phyloP scores from a whole-genome alignment of 2,329 filamentous ascomycete species.

The Fusarium sp. region DNA sequence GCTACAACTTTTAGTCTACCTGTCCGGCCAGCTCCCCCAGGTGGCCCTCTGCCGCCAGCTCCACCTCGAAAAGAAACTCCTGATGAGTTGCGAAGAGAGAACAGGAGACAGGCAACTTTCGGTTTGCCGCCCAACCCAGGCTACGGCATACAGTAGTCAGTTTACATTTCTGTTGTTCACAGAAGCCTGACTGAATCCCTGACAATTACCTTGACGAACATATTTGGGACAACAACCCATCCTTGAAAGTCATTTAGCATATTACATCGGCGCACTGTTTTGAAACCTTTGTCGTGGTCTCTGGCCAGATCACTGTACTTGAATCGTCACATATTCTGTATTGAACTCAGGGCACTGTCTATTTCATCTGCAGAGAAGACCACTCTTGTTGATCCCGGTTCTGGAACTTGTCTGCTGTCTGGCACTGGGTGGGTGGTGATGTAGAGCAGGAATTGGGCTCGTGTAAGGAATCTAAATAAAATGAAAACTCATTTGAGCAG shows the following conservation, averaged over 20 bases:
- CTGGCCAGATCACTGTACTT: conserved; percentile 39
- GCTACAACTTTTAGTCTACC: conserved; percentile 71
- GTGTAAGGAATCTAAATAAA: conserved; percentile 45
- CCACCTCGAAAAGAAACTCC: conserved; percentile 68
- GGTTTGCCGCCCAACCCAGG: conserved; percentile 59
- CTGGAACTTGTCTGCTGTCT: conserved; percentile 30
- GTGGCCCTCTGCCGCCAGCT: conserved; percentile 70
- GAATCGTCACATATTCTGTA: conserved; percentile 41
- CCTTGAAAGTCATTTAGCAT: conserved; percentile 49
- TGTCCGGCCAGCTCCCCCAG: conserved; percentile 71
- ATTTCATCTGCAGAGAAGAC: conserved; percentile 32
- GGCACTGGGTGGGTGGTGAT: conserved; percentile 35
- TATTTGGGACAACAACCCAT: conserved; percentile 36
- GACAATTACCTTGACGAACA: conserved; percentile 29
- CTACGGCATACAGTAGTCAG: conserved; percentile 49
- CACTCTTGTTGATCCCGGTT: conserved; percentile 35
- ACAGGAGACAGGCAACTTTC: conserved; percentile 66
- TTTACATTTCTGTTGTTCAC: conserved; percentile 5
- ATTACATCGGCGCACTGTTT: conserved; percentile 49
- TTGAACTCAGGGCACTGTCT: conserved; percentile 28
- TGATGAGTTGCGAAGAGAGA: conserved; percentile 65
- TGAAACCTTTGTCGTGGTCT: conserved; percentile 43
- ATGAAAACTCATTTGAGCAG: conserved; percentile 36
- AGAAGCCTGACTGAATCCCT: conserved; percentile 31
- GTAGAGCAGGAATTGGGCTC: conserved; percentile 32